Base-by-base conservation (phyloP, 116 monocot species). In the Trichopus zeylanicus region DNA sequence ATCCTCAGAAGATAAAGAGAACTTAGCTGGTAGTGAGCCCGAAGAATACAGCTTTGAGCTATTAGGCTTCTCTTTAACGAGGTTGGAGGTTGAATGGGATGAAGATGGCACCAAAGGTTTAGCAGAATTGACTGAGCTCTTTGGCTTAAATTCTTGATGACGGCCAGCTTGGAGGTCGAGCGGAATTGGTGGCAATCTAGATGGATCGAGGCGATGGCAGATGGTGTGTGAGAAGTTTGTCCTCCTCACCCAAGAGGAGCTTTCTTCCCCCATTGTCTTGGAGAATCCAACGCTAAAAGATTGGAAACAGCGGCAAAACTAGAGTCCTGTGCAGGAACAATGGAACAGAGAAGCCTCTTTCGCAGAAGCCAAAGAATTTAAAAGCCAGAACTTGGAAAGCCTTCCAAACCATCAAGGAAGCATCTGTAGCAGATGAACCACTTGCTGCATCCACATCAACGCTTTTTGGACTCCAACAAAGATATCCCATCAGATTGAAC, bases 181-280 rank as follows among this genome's bases (percentile, higher is more conserved):
- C 3, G 69, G 73, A 48, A 78, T 68, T 1, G 32, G 4, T 3
- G 77, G 77, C 31, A 75, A 30, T 18, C 48, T 53, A 10, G 70
- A 78, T n/a, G 65, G 53, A 60, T 77, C 78, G 6, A 78, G 22
- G 7, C 83, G 75, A 64, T 75, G 73, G 49, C 73, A 87, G 26
- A 87, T 73, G 1, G 74, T 67, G 6, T 59, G 59, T 10, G 73
- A 73, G 59, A 60, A 73, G 31, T 66, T 73, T 6, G 73, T 26
- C 42, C 73, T 51, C 53, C 73, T 51, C 42, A 73, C 42, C 73
- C 73, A 73, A 7, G 73, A 73, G 15, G 3, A 16, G 26, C 5
- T 53, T 9, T 60, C 66, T 19, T 60, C 66, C 23, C 70, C 73
- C 56, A 65, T 68, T 49, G 9, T 26, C 21, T 21, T 13, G 19